A percentile compares a stretch with the other conserved stretches of the same genome.
These are phyloP conservation scores for Silene conica DNA, from an alignment of 148 eudicot species.

Conservation along the genomic window DNA sequence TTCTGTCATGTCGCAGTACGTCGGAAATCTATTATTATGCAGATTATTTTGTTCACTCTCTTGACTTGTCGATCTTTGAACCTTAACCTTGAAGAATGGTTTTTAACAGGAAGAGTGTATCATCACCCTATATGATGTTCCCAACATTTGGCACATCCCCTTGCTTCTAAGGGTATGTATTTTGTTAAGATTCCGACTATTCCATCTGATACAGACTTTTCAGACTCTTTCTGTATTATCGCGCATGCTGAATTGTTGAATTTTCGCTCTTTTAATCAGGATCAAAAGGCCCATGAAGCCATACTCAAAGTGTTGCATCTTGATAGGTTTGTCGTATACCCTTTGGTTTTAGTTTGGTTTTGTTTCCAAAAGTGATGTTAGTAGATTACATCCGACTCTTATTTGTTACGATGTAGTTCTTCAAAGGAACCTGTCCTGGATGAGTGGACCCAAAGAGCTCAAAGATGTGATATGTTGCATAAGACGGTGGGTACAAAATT, in stretches of 20 bases:
- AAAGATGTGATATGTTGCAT: slow-evolving; percentile 52
- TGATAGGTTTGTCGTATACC: slow-evolving; percentile 45
- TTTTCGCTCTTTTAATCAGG: slow-evolving; percentile 38
- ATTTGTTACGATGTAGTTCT: slow-evolving; percentile 33
- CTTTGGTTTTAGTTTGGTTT: slow-evolving; percentile 9
- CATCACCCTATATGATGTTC: slow-evolving; percentile 74
- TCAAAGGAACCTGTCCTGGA: slow-evolving; percentile 58
- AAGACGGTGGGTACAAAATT: slow-evolving; percentile 51
- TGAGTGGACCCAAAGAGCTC: slow-evolving; percentile 80
- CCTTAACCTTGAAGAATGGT: slow-evolving; percentile 3
- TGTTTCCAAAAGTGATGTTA: not conserved
- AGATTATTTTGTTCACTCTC: not conserved
- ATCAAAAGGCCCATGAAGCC: slow-evolving; percentile 93
- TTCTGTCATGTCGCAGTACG: slow-evolving; percentile 95
- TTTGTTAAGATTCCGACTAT: not conserved
- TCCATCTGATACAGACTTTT: not conserved
- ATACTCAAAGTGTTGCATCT: slow-evolving; percentile 80
- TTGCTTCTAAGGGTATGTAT: slow-evolving; percentile 73
- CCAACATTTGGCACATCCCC: slow-evolving; percentile 97
- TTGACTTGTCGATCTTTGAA: not conserved
- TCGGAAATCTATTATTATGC: not conserved
- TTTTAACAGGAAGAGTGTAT: slow-evolving; percentile 56
- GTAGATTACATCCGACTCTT: not conserved
- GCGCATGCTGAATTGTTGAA: not conserved
- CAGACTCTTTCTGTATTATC: not conserved